Base-by-base conservation (phyloP, 805 yeast species). In the Priceomyces castillae region DNA sequence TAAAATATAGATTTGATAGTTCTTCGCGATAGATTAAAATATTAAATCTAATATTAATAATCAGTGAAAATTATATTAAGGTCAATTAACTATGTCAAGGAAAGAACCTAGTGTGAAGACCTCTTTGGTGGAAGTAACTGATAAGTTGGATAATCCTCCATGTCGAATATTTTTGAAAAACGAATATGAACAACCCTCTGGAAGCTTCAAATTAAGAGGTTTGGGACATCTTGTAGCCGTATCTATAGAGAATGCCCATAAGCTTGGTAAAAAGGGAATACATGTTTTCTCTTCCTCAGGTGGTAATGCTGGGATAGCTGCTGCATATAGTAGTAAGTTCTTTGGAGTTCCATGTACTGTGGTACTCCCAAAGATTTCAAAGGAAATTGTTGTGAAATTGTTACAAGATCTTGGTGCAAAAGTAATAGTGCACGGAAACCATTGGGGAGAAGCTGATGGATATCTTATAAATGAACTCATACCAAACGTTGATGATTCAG, bases 181-280 rank as follows among this genome's bases (percentile, higher is more conserved):
- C 47, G 83, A 80, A 50, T 66, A 62, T 40, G 67, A 72, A 23
- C 83, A 79, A 51, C 83, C 83, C 4, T 69, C 80, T 10, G 82
- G 82, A 0, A 73, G 80, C 44, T 79, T 78, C 62, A 79, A 79
- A 57, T 62, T 78, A 16, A 62, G 84, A 51, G 83, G 84, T 0
- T 65, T 79, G 22, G 81, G 82, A 4, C 54, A 75, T 46, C 61
- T 76, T 34, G 68, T 78, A 26, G 52, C 58, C n/a, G 50, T 54
- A 11, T 60, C 66, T 6, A 58, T 72, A 1, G 56, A 52, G 2
- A 50, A 52, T 14, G 67, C 70, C 1, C 50, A 54, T 20, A 37
- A 26, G 2, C 40, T 38, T 4, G 52, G 46, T 10, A 51, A 53
- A 22, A 35, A 33, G 6, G 50, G 48, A 4, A 52, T 62, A 17